A percentile compares a stretch with the other conserved stretches of the same genome.
Conservation (phyloP, 495 filamentous ascomycete species). For the Bryoglossum gracile region DNA sequence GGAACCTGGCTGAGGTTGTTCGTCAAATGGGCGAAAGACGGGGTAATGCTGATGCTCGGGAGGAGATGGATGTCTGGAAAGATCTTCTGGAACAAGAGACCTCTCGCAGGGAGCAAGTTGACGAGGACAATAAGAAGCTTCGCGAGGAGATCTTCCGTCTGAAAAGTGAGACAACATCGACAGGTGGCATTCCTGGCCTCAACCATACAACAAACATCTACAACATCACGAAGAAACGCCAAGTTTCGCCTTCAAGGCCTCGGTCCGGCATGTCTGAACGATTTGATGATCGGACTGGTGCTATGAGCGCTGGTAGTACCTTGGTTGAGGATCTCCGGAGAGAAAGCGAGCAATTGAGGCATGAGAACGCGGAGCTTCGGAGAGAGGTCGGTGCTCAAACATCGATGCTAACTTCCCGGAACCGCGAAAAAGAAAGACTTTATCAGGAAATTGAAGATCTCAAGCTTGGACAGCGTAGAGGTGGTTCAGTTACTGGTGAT, state of each 20-base stretch:
- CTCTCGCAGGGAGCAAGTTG: constrained; percentile 78
- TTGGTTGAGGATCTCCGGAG: constrained; percentile 53
- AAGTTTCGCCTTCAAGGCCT: constrained; percentile 55
- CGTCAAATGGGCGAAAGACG: constrained; percentile 60
- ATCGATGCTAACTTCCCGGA: constrained; percentile 94
- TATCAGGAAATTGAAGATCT: constrained; percentile 97
- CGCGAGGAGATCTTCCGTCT: constrained; percentile 77
- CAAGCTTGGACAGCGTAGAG: constrained; percentile 73
- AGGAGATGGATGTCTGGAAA: constrained; percentile 90
- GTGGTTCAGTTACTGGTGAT: constrained; percentile 64
- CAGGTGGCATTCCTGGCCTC: constrained; percentile 29
- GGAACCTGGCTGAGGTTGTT: constrained; percentile 71
- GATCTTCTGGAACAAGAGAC: constrained; percentile 94
- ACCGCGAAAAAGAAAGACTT: constrained; percentile 87
- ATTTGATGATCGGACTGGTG: constrained; percentile 42
- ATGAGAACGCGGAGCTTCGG: constrained; percentile 87
- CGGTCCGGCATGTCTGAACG: constrained; percentile 54
- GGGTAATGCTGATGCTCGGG: constrained; percentile 65
- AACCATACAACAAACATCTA: constrained; percentile 55
- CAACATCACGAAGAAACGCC: constrained; percentile 52
- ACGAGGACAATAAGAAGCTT: constrained; percentile 78
- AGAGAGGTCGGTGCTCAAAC: constrained; percentile 93
- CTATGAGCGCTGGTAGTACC: constrained; percentile 54
- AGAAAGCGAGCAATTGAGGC: constrained; percentile 71
- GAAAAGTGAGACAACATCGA: constrained; percentile 49